phyloP scores from a whole-genome alignment of 1,284 basidiomycete genomes.

The Naganishia sp. region DNA sequence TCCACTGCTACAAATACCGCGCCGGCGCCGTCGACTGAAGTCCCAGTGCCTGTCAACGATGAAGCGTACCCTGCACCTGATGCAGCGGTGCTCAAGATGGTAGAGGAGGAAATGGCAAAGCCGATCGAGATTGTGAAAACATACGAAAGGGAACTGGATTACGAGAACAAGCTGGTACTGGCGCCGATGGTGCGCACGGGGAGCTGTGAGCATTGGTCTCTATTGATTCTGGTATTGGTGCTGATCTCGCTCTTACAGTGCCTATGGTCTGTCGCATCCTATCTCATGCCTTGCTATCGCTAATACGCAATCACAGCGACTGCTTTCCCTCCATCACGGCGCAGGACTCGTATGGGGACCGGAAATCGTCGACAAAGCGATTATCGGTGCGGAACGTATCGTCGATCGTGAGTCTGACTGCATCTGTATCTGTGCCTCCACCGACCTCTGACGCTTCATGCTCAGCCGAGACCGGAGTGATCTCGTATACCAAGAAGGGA shows the following conservation, averaged over 20 bases:
- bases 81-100: constrained; percentile 28
- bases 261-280: constrained; percentile 35
- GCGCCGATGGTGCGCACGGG: constrained; percentile 96
- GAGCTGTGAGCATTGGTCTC: constrained; percentile 61
- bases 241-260: constrained; percentile 33
- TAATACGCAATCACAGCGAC: constrained; percentile 68
- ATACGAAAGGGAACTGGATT: constrained; percentile 49
- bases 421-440: neutral
- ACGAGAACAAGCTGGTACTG: constrained; percentile 77
- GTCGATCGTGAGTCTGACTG: constrained; percentile 71
- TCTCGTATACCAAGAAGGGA: constrained; percentile 68
- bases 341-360: constrained; percentile 96
- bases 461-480: constrained; percentile 80
- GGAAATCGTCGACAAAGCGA: constrained; percentile 94
- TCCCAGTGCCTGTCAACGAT: neutral
- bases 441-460: constrained; percentile 31
- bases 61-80: constrained; percentile 10
- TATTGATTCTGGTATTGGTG: neutral
- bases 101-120: constrained; percentile 42
- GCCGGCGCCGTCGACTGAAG: neutral
- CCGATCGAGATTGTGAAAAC: constrained; percentile 42
- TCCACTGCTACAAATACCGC: neutral
- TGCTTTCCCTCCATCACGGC: constrained; percentile 88
- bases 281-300: neutral
- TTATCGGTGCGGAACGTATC: constrained; percentile 76